Evolutionary conservation across 1,284 basidiomycete species (phyloP).

Genomic region (Trichosporon inkin): DNA sequence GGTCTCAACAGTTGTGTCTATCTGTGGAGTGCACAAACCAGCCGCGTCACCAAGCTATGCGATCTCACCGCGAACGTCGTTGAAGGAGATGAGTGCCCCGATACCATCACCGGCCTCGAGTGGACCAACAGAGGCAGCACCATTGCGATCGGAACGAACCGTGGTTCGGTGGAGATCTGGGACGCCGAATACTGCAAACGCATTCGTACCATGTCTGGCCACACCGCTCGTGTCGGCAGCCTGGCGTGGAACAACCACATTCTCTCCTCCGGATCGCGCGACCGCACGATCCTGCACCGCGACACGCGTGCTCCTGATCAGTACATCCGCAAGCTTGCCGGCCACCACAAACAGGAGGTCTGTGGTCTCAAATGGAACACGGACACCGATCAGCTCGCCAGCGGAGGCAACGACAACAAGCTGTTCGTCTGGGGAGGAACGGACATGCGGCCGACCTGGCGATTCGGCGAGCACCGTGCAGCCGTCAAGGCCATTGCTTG

Average conservation of each 20-base stretch:
- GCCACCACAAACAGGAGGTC: constrained; percentile 85
- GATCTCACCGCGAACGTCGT: constrained; percentile 58
- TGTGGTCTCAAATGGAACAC: constrained; percentile 92
- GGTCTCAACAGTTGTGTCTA: constrained; percentile 90
- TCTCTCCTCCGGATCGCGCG: constrained; percentile 84
- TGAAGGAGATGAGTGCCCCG: constrained; percentile 44
- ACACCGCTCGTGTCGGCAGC: constrained; percentile 82
- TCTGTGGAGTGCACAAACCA: constrained; percentile 93
- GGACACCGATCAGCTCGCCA: constrained; percentile 71
- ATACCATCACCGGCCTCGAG: constrained; percentile 76
- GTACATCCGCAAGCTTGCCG: constrained; percentile 71
- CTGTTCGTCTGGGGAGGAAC: constrained; percentile 87
- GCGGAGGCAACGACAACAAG: constrained; percentile 98
- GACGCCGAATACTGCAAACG: constrained; percentile 76
- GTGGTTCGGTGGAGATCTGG: constrained; percentile 86
- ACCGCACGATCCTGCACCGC: constrained; percentile 84
- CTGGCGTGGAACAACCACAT: constrained; percentile 91
- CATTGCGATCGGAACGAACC: constrained; percentile 85
- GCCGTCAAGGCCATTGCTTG: constrained; percentile 97
- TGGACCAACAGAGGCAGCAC: constrained; percentile 92
- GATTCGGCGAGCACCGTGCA: constrained; percentile 93
- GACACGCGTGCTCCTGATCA: constrained; percentile 73
- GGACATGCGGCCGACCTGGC: constrained; percentile 70
- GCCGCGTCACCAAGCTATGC: constrained; percentile 84
- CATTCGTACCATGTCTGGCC: constrained; percentile 77